phyloP scores from a whole-genome alignment of 257 asterid genomes.

The Paraleonurus japonicus region DNA sequence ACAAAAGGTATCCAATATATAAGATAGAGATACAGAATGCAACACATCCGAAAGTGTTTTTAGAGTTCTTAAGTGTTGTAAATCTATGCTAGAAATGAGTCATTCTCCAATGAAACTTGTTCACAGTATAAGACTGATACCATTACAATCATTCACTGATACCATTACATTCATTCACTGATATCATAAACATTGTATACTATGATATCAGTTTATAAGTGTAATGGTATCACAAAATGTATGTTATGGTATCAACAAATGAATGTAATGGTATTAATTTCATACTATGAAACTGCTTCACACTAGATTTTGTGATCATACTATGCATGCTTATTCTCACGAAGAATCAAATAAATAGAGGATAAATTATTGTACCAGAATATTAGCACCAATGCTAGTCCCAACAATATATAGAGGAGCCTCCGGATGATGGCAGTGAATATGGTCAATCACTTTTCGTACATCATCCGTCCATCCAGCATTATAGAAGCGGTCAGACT shows the following conservation, averaged over 20 bases:
- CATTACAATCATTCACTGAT: too few species aligned
- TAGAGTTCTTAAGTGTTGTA: neutral
- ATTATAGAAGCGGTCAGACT: conserved; percentile 87
- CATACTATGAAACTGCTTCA: too few species aligned
- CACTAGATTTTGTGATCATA: too few species aligned
- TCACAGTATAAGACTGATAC: too few species aligned
- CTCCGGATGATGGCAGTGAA: conserved; percentile 60
- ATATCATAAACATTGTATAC: too few species aligned
- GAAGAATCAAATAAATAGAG: neutral
- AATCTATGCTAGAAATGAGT: neutral
- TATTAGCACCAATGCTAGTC: conserved; percentile 93
- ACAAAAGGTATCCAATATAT: neutral
- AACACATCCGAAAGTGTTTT: neutral
- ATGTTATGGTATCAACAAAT: too few species aligned
- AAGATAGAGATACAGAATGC: neutral
- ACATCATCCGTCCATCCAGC: conserved; percentile 93
- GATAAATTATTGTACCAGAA: conserved; percentile 55
- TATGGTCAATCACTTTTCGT: conserved; percentile 65
- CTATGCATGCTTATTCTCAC: neutral
- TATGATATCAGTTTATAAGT: too few species aligned
- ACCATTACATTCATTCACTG: too few species aligned
- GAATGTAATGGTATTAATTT: too few species aligned
- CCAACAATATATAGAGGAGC: conserved; percentile 83
- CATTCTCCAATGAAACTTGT: too few species aligned
- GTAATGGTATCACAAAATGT: too few species aligned